These are phyloP conservation scores for Bruguiera parviflora DNA, from an alignment of 345 rosid genomes.

Conservation along the genomic window DNA sequence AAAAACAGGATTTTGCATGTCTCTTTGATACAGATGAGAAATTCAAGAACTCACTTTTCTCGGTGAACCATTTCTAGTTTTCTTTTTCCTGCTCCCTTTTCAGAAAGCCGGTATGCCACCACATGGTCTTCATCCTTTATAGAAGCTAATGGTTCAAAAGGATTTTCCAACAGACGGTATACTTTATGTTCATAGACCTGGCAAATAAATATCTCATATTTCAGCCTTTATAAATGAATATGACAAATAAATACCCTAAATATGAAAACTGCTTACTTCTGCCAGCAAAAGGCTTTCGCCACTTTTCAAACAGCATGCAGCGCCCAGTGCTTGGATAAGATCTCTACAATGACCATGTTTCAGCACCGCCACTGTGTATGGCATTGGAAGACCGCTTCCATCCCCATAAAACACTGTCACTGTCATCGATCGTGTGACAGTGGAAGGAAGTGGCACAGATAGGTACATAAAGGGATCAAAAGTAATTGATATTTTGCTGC, in stretches of 20 bases:
- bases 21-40: neutral
- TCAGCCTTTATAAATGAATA: conserved; percentile 20
- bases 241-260: neutral
- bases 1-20: neutral
- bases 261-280: conserved; percentile 46
- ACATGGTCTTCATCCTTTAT: conserved; percentile 76
- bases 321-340: conserved; percentile 58
- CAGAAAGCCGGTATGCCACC: conserved; percentile 74
- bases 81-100: conserved; percentile 53
- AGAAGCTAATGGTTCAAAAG: conserved; percentile 41
- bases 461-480: conserved; percentile 97
- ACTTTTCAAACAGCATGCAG: conserved; percentile 72
- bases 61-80: conserved; percentile 63
- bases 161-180: conserved; percentile 52
- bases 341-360: conserved; percentile 73
- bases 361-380: conserved; percentile 67
- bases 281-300: conserved; percentile 81
- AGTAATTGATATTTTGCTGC: conserved; percentile 80
- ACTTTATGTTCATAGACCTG: conserved; percentile 67
- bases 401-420: conserved; percentile 73
- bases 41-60: conserved; percentile 43
- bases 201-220: conserved; percentile 10
- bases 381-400: conserved; percentile 71
- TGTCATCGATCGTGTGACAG: conserved; percentile 72
- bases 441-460: conserved; percentile 86